Conservation (phyloP, 1,139 yeast genomes). For the Pichia sp. region DNA sequence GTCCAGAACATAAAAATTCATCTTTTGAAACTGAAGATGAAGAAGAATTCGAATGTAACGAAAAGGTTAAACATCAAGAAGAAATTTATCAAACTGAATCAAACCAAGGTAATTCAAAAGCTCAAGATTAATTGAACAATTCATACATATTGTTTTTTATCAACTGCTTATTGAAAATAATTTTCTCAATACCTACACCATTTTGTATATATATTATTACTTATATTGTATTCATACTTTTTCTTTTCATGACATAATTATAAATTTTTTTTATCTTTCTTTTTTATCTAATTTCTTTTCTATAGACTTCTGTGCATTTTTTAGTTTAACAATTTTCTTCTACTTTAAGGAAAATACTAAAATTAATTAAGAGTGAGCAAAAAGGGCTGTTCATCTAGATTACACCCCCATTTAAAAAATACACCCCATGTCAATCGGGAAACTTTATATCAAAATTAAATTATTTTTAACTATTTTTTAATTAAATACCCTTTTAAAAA, state of each 20-base stretch:
- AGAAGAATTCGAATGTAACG: conserved; percentile 15
- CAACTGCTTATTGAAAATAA: neutral
- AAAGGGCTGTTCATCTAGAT: neutral
- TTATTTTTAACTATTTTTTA: too few species aligned
- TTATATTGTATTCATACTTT: neutral
- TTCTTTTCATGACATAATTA: neutral
- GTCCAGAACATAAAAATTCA: conserved; percentile 59
- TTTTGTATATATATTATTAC: neutral
- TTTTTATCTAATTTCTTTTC: neutral
- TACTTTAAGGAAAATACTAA: too few species aligned
- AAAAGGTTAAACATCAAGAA: conserved; percentile 16
- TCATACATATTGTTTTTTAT: neutral
- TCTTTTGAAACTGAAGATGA: conserved; percentile 19
- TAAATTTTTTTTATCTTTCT: neutral
- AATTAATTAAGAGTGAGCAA: too few species aligned
- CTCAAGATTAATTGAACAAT: neutral
- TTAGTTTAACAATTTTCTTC: neutral
- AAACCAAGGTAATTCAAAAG: conserved; percentile 7
- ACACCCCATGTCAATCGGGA: too few species aligned
- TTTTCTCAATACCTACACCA: neutral
- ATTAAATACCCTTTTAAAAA: too few species aligned
- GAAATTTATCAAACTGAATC: conserved; percentile 7
- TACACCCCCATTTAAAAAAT: too few species aligned
- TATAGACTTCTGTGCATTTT: neutral
- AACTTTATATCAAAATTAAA: too few species aligned